Evolutionary conservation across 176 grass and related monocot species (phyloP).

Genomic region (Lolium perenne): DNA sequence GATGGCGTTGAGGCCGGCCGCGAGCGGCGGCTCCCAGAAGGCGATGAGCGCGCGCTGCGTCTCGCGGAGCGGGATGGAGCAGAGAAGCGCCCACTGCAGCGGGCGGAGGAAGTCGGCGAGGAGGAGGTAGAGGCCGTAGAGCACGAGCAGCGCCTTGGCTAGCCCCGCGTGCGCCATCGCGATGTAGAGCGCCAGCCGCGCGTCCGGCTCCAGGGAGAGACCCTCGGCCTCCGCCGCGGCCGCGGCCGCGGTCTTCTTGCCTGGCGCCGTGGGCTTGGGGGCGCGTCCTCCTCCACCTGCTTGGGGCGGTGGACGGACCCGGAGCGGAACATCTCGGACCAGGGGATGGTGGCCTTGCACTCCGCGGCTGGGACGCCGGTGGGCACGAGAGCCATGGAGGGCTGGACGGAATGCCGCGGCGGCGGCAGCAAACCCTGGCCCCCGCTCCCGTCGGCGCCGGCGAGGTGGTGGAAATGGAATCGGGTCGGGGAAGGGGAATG

Average conservation of each 20-base stretch:
- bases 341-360: constrained; percentile 53
- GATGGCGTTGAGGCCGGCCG: constrained; percentile 58
- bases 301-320: constrained; percentile 59
- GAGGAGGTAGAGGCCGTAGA: constrained; percentile 68
- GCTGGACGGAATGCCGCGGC: constrained; percentile 49
- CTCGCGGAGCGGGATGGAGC: constrained; percentile 94
- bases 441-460: constrained; percentile 14
- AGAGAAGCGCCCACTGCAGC: too few species aligned
- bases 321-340: constrained; percentile 97
- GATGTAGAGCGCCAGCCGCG: constrained; percentile 87
- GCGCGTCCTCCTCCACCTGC: constrained; percentile 8
- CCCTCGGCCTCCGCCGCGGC: constrained; percentile 2
- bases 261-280: background rate
- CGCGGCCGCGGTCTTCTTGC: background rate
- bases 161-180: constrained; percentile 97
- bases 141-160: constrained; percentile 71
- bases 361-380: constrained; percentile 33
- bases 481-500: background rate
- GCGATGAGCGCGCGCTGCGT: constrained; percentile 76
- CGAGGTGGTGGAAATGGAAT: too few species aligned
- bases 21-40: constrained; percentile 87
- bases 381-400: constrained; percentile 70
- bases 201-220: constrained; percentile 43
- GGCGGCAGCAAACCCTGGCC: background rate
- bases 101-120: too few species aligned